A percentile compares a stretch with the other conserved stretches of the same genome.
Evolutionary conservation across 192 early-diverging fungal genomes (phyloP).

Genomic region (Backusella circina): DNA sequence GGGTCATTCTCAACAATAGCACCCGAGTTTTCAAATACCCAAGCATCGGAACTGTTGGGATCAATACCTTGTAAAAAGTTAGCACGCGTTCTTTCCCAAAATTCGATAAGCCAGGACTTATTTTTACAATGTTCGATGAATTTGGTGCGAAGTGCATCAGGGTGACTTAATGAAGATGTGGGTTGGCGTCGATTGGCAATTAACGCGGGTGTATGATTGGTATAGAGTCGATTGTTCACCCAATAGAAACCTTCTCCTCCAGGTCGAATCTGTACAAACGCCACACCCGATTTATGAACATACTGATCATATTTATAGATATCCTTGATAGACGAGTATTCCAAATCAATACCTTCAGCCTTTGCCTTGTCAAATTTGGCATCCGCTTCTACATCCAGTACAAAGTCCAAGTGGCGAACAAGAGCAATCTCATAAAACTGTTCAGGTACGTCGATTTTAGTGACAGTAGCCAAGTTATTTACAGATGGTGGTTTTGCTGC

Average conservation of each 20-base stretch:
- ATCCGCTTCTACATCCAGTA: slow-evolving; percentile 94
- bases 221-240: slow-evolving; percentile 82
- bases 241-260: slow-evolving; percentile 74
- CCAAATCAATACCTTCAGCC: slow-evolving; percentile 42
- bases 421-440: slow-evolving; percentile 79
- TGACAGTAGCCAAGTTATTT: slow-evolving; percentile 28
- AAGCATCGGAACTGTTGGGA: slow-evolving; percentile 8
- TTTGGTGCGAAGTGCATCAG: slow-evolving; percentile 52
- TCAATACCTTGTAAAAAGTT: slow-evolving; percentile 16
- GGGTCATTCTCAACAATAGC: slow-evolving; percentile 5
- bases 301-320: slow-evolving; percentile 83
- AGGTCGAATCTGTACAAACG: slow-evolving; percentile 87
- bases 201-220: slow-evolving; percentile 47
- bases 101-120: slow-evolving; percentile 50
- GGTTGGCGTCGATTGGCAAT: slow-evolving; percentile 34
- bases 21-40: slow-evolving; percentile 28
- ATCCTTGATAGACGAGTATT: slow-evolving; percentile 58
- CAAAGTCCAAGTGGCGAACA: slow-evolving; percentile 76
- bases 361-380: slow-evolving; percentile 51
- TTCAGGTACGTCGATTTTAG: slow-evolving; percentile 41
- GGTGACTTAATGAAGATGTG: slow-evolving; percentile 37
- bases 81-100: slow-evolving; percentile 51
- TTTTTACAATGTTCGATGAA: slow-evolving; percentile 65
- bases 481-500: slow-evolving; percentile 60
- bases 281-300: slow-evolving; percentile 85